A percentile compares a stretch with the other conserved stretches of the same genome.
phyloP scores from a whole-genome alignment of 345 rosid species.

The Raphanus sativus region DNA sequence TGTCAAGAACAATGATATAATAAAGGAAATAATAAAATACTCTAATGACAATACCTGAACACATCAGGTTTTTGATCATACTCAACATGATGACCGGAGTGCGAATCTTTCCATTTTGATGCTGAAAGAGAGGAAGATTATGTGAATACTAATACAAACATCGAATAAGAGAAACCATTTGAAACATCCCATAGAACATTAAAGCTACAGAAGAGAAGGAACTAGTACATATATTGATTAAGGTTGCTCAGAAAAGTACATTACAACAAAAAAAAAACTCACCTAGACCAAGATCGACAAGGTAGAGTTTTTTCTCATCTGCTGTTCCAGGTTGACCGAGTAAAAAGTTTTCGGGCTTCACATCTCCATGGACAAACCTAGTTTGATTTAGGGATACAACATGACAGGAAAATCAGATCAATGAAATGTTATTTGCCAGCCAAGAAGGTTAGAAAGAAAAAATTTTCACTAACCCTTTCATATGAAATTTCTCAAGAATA shows the following conservation, averaged over 20 bases:
- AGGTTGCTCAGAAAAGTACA: neutral
- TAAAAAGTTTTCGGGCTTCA: slow-evolving; percentile 91
- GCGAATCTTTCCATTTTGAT: slow-evolving; percentile 75
- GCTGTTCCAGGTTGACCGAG: slow-evolving; percentile 86
- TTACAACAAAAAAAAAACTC: slow-evolving; percentile 20
- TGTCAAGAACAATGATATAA: neutral
- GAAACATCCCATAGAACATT: too few relatives aligned
- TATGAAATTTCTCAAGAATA: slow-evolving; percentile 86
- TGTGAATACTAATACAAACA: neutral
- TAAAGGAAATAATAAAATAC: neutral
- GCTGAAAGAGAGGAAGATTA: slow-evolving; percentile 49
- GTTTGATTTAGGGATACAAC: neutral
- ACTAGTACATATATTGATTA: neutral
- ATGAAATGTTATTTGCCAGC: neutral
- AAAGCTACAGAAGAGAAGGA: neutral
- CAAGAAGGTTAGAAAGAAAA: neutral
- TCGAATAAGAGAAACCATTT: neutral
- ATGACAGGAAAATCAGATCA: neutral
- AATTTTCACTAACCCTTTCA: slow-evolving; percentile 59
- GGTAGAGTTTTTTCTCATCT: slow-evolving; percentile 81
- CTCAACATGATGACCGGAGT: slow-evolving; percentile 81
- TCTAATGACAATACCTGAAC: slow-evolving; percentile 58
- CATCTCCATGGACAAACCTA: slow-evolving; percentile 89
- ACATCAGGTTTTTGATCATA: slow-evolving; percentile 98
- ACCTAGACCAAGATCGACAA: slow-evolving; percentile 95